Evolutionary conservation across 2,329 filamentous ascomycete species (phyloP).

Genomic region (Alternaria consortialis): DNA sequence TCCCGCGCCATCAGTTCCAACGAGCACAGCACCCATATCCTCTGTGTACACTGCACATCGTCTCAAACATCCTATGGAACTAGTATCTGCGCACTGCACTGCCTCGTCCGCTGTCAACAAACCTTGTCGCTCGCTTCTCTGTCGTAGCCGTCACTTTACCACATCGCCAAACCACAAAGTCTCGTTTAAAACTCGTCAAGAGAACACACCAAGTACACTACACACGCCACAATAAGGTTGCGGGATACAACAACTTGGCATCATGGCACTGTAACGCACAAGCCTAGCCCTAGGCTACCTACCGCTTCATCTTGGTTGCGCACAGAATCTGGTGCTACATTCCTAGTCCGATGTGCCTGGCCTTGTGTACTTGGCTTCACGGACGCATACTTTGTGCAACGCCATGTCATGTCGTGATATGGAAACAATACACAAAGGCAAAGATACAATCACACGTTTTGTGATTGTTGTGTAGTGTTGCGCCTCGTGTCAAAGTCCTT

Average conservation of each 20-base stretch:
- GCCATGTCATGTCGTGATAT: background rate
- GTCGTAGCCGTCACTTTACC: background rate
- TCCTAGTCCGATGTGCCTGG: background rate
- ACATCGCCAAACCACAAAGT: background rate
- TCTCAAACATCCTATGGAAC: background rate
- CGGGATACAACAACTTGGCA: background rate
- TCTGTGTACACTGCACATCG: background rate
- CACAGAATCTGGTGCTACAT: constrained; percentile 2
- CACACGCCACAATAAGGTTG: background rate
- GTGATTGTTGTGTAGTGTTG: background rate
- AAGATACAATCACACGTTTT: background rate
- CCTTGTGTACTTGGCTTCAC: background rate
- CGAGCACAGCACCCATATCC: background rate
- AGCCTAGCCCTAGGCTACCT: background rate
- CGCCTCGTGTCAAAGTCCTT: background rate
- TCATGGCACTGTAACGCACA: background rate
- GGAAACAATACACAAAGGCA: background rate
- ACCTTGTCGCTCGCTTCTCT: background rate
- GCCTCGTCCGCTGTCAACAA: background rate
- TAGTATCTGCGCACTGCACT: background rate
- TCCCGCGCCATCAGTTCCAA: background rate
- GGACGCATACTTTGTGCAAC: background rate
- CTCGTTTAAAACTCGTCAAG: background rate
- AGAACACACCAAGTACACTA: background rate
- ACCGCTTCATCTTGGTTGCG: background rate